These are phyloP conservation scores for Butyriboletus loyo DNA, from an alignment of 768 basidiomycete genomes.

Conservation along the genomic window DNA sequence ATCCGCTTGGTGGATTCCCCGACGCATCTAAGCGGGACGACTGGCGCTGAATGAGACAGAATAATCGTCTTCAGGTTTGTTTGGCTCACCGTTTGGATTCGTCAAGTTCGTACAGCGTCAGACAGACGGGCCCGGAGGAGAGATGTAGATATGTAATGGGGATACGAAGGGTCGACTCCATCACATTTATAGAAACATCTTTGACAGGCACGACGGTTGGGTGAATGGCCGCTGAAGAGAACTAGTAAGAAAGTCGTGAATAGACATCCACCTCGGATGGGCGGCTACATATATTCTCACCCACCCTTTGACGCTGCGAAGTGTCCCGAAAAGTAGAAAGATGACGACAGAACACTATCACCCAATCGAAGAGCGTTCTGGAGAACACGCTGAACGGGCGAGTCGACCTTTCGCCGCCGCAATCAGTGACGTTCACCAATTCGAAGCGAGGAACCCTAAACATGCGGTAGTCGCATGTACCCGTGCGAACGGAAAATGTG, in stretches of 20 bases:
- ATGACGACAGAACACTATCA: neutral
- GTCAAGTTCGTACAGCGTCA: neutral
- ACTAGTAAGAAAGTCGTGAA: neutral
- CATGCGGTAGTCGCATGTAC: conserved; percentile 15
- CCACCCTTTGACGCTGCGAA: neutral
- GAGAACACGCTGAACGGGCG: conserved; percentile 16
- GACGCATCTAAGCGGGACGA: conserved; percentile 13
- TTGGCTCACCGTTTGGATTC: conserved; percentile 13
- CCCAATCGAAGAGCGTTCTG: conserved; percentile 11
- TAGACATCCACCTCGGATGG: conserved; percentile 3
- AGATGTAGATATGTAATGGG: conserved; percentile 3
- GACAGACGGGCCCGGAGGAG: neutral
- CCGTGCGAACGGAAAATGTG: no score
- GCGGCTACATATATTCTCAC: conserved; percentile 14
- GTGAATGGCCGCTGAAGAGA: neutral
- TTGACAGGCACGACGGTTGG: neutral
- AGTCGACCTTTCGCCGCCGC: conserved; percentile 5
- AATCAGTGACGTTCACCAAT: conserved; percentile 5
- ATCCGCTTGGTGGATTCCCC: conserved; percentile 2
- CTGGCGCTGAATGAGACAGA: conserved; percentile 1
- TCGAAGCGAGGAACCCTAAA: conserved; percentile 5
- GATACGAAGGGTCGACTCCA: neutral
- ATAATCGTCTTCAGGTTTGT: neutral
- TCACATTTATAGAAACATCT: conserved; percentile 18
- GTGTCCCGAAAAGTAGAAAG: conserved; percentile 5